phyloP scores from a whole-genome alignment of 2,329 filamentous ascomycete genomes.

The Sclerotinia trifoliorum region DNA sequence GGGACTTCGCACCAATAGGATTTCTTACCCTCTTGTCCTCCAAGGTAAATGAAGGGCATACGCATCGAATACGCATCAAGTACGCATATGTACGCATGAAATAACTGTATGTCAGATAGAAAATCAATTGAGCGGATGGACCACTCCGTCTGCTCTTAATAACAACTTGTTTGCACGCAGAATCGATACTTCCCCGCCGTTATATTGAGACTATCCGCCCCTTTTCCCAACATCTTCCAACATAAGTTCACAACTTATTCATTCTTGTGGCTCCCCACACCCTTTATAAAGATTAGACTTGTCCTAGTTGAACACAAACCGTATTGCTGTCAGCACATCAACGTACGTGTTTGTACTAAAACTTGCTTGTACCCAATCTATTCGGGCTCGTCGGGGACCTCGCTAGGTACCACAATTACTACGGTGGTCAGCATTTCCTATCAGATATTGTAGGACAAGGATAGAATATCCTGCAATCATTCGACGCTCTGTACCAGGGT shows the following conservation, averaged over 20 bases:
- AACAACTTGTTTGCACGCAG: neutral
- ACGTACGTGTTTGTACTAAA: neutral
- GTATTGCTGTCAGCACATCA: slow-evolving; percentile 14
- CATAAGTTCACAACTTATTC: neutral
- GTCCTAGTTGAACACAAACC: neutral
- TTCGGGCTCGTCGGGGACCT: slow-evolving; percentile 22
- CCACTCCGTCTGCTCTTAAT: slow-evolving; percentile 13
- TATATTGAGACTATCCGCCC: slow-evolving; percentile 18
- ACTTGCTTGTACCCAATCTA: slow-evolving; percentile 11
- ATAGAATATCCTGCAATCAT: slow-evolving; percentile 15
- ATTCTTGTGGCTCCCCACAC: neutral
- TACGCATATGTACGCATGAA: slow-evolving; percentile 17
- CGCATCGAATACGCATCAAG: slow-evolving; percentile 12
- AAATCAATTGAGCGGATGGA: slow-evolving; percentile 20
- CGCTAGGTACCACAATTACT: slow-evolving; percentile 20
- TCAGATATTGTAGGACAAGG: slow-evolving; percentile 17
- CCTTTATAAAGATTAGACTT: slow-evolving; percentile 11
- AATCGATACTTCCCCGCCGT: neutral
- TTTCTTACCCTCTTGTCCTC: slow-evolving; percentile 1
- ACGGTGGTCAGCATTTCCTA: slow-evolving; percentile 17
- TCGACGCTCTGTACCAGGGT: slow-evolving; percentile 18
- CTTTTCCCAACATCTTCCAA: slow-evolving; percentile 12
- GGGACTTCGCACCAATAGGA: slow-evolving; percentile 15
- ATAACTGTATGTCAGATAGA: slow-evolving; percentile 23
- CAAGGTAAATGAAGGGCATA: slow-evolving; percentile 11